These are phyloP conservation scores for Symbiodinium pilosum DNA, from an alignment of 73 alveolate species.

Conservation along the genomic window DNA sequence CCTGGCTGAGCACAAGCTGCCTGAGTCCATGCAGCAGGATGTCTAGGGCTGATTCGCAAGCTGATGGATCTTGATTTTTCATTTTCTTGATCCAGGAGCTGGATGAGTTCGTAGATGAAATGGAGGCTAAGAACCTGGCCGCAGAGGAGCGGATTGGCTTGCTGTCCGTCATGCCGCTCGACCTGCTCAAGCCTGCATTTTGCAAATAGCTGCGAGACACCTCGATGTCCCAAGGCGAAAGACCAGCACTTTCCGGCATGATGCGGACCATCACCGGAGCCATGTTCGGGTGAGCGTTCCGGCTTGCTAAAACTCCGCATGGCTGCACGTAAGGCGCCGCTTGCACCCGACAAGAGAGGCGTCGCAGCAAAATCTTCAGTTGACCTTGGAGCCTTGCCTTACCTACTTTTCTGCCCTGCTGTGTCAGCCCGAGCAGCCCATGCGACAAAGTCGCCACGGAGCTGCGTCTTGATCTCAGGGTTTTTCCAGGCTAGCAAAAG, in stretches of 20 bases:
- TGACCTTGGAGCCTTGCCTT: too few relatives aligned
- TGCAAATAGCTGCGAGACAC: neutral
- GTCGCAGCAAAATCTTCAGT: too few relatives aligned
- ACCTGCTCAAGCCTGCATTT: neutral
- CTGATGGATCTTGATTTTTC: too few relatives aligned
- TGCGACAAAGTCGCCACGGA: neutral
- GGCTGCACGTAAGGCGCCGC: too few relatives aligned
- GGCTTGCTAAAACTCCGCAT: neutral
- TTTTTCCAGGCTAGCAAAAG: neutral
- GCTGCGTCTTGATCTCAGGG: neutral
- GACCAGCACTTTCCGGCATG: conserved; percentile 87
- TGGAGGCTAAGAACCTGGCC: conserved; percentile 6
- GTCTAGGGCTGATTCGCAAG: neutral
- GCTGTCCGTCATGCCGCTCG: conserved; percentile 65
- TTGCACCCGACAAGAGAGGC: too few relatives aligned
- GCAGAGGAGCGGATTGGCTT: conserved; percentile 54
- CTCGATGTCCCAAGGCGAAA: conserved; percentile 12
- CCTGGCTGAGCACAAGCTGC: conserved; percentile 82
- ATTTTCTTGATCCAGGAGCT: conserved; percentile 38
- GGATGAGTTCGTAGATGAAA: conserved; percentile 33
- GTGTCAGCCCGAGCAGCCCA: neutral
- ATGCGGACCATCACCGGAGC: conserved; percentile 29
- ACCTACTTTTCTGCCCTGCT: neutral
- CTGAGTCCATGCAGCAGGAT: conserved; percentile 68
- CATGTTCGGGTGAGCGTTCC: neutral